These are phyloP conservation scores for Diplodia corticola DNA, from an alignment of 2,329 filamentous ascomycete genomes.

Conservation along the genomic window DNA sequence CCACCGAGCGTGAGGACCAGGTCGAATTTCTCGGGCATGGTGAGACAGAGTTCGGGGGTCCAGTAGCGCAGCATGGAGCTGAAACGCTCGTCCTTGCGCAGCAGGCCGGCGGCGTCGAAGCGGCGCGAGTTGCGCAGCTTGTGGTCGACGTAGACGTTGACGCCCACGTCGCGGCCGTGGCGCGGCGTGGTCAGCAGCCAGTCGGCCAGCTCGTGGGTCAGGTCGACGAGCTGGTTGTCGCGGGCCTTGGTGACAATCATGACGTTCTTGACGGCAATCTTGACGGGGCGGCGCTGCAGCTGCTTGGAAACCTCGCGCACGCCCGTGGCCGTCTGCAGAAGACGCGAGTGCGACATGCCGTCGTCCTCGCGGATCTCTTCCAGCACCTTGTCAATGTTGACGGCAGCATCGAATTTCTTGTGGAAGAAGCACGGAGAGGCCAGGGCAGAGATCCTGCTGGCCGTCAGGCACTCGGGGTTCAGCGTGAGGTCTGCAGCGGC, in stretches of 20 bases:
- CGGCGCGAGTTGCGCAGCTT: conserved; percentile 87
- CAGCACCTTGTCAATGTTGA: conserved; percentile 91
- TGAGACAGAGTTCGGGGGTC: conserved; percentile 95
- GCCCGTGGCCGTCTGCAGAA: conserved; percentile 92
- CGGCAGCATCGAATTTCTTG: conserved; percentile 91
- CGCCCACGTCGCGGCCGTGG: conserved; percentile 79
- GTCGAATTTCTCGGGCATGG: conserved; percentile 90
- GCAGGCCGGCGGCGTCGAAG: conserved; percentile 73
- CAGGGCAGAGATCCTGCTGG: conserved; percentile 62
- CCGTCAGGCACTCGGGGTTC: conserved; percentile 43
- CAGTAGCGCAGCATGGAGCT: conserved; percentile 88
- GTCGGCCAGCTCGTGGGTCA: conserved; percentile 82
- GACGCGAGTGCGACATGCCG: conserved; percentile 86
- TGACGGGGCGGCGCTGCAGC: conserved; percentile 86
- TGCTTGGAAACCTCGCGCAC: conserved; percentile 96
- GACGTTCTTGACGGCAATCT: conserved; percentile 85
- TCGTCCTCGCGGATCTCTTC: conserved; percentile 90
- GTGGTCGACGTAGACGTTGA: conserved; percentile 97
- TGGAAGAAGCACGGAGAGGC: conserved; percentile 98
- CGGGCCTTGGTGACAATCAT: conserved; percentile 99
- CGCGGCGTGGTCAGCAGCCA: conserved; percentile 89
- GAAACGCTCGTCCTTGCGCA: conserved; percentile 74
- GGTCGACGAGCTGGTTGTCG: conserved; percentile 86
- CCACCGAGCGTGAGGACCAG: conserved; percentile 85
- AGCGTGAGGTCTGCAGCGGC: conserved; percentile 56